phyloP scores from a whole-genome alignment of 2,329 filamentous ascomycete species.

The Sarocladium oryzae region DNA sequence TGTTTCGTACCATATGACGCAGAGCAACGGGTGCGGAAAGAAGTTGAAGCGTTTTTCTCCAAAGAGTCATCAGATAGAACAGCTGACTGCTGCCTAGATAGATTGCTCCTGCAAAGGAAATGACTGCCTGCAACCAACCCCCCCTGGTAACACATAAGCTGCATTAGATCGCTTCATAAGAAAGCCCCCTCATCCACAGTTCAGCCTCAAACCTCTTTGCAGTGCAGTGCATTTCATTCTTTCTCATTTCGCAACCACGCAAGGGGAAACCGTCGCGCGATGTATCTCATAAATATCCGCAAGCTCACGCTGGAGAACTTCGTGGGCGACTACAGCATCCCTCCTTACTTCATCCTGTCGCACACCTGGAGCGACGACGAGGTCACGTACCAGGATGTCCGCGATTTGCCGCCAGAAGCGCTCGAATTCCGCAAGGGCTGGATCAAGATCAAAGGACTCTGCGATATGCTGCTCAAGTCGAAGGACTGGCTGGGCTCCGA shows the following conservation, averaged over 20 bases:
- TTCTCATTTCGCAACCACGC: background rate
- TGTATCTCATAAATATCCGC: constrained; percentile 20
- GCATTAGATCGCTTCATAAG: background rate
- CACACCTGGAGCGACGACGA: constrained; percentile 28
- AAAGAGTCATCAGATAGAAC: background rate
- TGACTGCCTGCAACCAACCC: background rate
- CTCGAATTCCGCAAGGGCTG: constrained; percentile 13
- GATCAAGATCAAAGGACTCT: constrained; percentile 18
- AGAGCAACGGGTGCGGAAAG: background rate
- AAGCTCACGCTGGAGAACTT: constrained; percentile 16
- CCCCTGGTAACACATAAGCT: background rate
- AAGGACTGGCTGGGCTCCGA: background rate
- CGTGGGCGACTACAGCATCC: constrained; percentile 12
- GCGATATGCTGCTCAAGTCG: constrained; percentile 1
- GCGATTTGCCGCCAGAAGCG: constrained; percentile 9
- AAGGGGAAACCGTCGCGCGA: constrained; percentile 2
- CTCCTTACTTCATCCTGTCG: constrained; percentile 28
- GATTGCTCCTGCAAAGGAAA: background rate
- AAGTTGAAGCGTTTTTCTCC: background rate
- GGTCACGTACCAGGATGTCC: constrained; percentile 20
- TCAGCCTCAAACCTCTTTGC: background rate
- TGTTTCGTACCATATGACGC: background rate
- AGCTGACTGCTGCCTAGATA: background rate
- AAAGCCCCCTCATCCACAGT: background rate
- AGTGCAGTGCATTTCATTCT: too few relatives aligned